Evolutionary conservation across 2,329 filamentous ascomycete genomes (phyloP), one percentile per base, ranked within the genome.

Genomic region (Diaporthe caulivora): DNA sequence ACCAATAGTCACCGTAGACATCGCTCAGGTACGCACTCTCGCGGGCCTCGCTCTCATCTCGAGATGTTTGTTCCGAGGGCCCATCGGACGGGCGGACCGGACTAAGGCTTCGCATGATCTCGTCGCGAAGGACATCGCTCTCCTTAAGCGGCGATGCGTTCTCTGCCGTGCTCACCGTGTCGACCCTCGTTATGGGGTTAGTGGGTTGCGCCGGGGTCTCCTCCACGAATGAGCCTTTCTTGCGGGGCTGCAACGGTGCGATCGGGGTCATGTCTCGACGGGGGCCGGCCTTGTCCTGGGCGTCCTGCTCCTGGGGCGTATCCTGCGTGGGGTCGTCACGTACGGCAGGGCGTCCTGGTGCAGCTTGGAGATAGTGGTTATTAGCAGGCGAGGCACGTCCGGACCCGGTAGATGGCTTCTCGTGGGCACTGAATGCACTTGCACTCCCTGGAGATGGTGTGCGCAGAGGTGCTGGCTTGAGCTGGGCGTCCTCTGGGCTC

Each of bases 31-130:
- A 92, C 24, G 87, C 89, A 79, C 91, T 93, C 68, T 92, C 90
- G 53, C 89, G 77, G 2, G 76, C 68, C 7, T 74, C 75, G n/a
- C 73, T 73, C 34, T 75, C 76, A 18, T 58, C 67, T 15, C 49
- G 51, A 2, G 44, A 17, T 10, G 51, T 26, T 9, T 74, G 31
- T 11, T 74, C 29, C 34, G 40, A 47, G 6, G 49, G 64, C 3
- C 74, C 67, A 21, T 75, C 54, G 8, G 77, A 73, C 42, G 82
- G 78, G 40, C 82, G 82, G 17, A 84, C 80, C 0, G 91, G 88
- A 71, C 87, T 91, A 2, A 95, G 84, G 54, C 91, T 93, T 73
- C 89, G 90, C 70, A 94, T 90, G 71, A 95, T 95, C 77, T 95
- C 94, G 74, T 94, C 92, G 37, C 91, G 88, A 60, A 95, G 81